Conservation (phyloP, 2,329 filamentous ascomycete genomes). For the Monilinia fructicola region DNA sequence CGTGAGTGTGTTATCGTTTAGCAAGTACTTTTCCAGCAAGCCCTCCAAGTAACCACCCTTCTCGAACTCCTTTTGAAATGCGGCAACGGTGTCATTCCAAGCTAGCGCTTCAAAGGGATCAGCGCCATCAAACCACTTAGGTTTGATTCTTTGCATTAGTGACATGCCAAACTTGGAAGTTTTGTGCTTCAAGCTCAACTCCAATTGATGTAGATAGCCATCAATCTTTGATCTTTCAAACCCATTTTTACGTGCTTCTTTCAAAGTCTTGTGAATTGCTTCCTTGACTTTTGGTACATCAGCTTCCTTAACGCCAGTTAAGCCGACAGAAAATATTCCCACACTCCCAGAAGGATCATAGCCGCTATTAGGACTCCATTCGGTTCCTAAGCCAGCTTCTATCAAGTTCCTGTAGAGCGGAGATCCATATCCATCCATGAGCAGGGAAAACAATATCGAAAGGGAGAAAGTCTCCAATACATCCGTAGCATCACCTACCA, state of each 20-base stretch:
- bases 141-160: constrained; percentile 82
- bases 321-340: constrained; percentile 84
- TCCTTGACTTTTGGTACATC: constrained; percentile 76
- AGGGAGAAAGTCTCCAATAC: constrained; percentile 87
- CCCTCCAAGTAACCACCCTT: constrained; percentile 79
- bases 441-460: constrained; percentile 74
- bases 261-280: constrained; percentile 70
- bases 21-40: constrained; percentile 82
- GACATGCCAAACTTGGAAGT: constrained; percentile 92
- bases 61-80: constrained; percentile 75
- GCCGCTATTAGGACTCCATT: constrained; percentile 92
- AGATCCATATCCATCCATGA: constrained; percentile 94
- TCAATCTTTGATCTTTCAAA: constrained; percentile 91
- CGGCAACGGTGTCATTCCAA: constrained; percentile 84
- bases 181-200: constrained; percentile 93
- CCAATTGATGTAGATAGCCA: constrained; percentile 88
- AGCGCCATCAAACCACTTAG: constrained; percentile 92
- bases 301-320: constrained; percentile 82
- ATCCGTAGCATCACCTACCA: constrained; percentile 79
- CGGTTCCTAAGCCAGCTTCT: constrained; percentile 84
- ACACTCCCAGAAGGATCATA: constrained; percentile 77
- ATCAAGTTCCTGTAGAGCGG: constrained; percentile 87
- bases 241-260: constrained; percentile 68
- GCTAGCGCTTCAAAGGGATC: constrained; percentile 88
- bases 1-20: constrained; percentile 81